These are phyloP conservation scores for Chytridiales sp. DNA, from an alignment of 371 early-diverging fungal species.

Conservation along the genomic window DNA sequence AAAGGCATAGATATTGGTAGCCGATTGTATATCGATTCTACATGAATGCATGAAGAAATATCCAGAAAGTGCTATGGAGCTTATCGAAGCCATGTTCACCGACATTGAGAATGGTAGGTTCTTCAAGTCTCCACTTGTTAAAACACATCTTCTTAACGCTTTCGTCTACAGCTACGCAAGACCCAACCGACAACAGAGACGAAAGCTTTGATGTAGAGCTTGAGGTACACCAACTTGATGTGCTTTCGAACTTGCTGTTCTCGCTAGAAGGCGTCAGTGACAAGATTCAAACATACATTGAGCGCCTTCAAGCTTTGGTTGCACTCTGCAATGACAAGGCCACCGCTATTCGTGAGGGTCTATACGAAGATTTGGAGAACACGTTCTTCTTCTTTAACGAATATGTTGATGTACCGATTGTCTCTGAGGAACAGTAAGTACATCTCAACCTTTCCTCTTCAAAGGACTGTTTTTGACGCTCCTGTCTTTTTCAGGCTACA, in stretches of 20 bases:
- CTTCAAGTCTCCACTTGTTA: conserved; percentile 3
- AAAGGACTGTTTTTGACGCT: not conserved
- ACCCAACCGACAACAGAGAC: conserved; percentile 20
- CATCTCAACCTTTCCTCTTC: not conserved
- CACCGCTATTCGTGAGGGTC: conserved; percentile 36
- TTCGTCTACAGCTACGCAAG: too few species aligned
- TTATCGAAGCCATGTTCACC: conserved; percentile 27
- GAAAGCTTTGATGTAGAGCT: conserved; percentile 42
- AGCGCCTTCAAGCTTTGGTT: conserved; percentile 39
- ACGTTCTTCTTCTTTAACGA: conserved; percentile 54
- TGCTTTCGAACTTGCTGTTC: conserved; percentile 45
- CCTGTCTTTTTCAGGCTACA: conserved; percentile 26
- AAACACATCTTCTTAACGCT: not conserved
- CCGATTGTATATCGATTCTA: conserved; percentile 40
- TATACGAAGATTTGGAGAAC: conserved; percentile 46
- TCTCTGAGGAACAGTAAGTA: conserved; percentile 52
- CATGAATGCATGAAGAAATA: conserved; percentile 46
- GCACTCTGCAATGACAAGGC: conserved; percentile 35
- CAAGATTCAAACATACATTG: conserved; percentile 27
- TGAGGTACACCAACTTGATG: conserved; percentile 41
- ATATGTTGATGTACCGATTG: conserved; percentile 52
- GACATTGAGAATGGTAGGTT: conserved; percentile 30
- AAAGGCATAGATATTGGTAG: conserved; percentile 26
- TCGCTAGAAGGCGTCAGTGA: conserved; percentile 43
- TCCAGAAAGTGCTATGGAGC: conserved; percentile 35